Conservation (phyloP, 2,329 filamentous ascomycete species). For the Fusarium multiceps region DNA sequence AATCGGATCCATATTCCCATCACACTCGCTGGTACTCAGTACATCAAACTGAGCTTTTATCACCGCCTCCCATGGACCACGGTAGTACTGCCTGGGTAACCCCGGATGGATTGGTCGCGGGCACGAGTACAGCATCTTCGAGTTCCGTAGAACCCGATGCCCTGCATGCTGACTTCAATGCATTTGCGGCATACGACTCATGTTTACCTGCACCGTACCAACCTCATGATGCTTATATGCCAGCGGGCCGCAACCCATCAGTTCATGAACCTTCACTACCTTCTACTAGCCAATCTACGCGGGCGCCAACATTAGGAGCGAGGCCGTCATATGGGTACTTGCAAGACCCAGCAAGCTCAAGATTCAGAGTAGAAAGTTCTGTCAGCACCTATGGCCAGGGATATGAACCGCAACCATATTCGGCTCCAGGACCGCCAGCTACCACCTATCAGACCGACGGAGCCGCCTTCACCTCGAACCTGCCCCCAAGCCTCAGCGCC, state of each 20-base stretch:
- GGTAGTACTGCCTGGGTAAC: slow-evolving; percentile 56
- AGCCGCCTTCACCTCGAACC: slow-evolving; percentile 31
- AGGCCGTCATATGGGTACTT: slow-evolving; percentile 42
- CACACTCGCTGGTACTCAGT: slow-evolving; percentile 50
- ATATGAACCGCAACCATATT: slow-evolving; percentile 41
- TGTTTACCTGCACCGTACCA: slow-evolving; percentile 56
- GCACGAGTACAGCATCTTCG: slow-evolving; percentile 48
- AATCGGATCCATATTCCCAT: slow-evolving; percentile 53
- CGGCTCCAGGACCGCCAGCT: slow-evolving; percentile 30
- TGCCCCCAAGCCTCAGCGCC: slow-evolving; percentile 34
- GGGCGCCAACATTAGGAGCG: slow-evolving; percentile 29
- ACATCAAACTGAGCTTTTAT: slow-evolving; percentile 30
- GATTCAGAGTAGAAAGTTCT: slow-evolving; percentile 38
- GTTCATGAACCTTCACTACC: slow-evolving; percentile 37
- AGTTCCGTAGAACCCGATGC: slow-evolving; percentile 58
- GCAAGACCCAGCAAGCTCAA: slow-evolving; percentile 35
- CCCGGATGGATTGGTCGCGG: slow-evolving; percentile 53
- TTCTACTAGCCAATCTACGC: slow-evolving; percentile 31
- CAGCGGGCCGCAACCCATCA: slow-evolving; percentile 47
- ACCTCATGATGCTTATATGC: slow-evolving; percentile 58
- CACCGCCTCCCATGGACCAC: slow-evolving; percentile 54
- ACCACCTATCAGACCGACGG: slow-evolving; percentile 39
- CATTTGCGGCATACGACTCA: slow-evolving; percentile 61
- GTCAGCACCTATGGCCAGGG: slow-evolving; percentile 30
- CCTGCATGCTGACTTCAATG: slow-evolving; percentile 62